Evolutionary conservation across 1,284 basidiomycete species (phyloP), one percentile per base, ranked within the genome.

Genomic region (Puccinia hordei): DNA sequence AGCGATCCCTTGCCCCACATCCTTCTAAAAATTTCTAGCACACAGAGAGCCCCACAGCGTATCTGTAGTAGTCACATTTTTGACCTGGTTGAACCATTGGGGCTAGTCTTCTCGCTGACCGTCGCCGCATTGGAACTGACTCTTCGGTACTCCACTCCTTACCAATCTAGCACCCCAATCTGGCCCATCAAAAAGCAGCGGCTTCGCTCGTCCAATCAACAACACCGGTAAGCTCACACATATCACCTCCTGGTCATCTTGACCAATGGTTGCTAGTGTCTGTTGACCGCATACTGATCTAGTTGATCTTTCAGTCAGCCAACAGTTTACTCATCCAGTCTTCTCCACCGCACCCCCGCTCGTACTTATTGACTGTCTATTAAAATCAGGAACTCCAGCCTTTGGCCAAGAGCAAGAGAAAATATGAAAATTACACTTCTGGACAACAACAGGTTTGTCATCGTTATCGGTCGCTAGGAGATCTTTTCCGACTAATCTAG

Each of bases 341-440:
- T 41, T 10, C 44, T 66, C 63, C 38, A 49, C 35, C 46, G 17
- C 27, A 66, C 1, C 24, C 46, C 12, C 33, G 19, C 22, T 46
- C 33, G 57, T 41, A 57, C 59, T 75, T 24, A 61, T 22, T 0
- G 30, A 1, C 33, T 55, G 10, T 55, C 59, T 75, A n/a, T 51
- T 22, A 15, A 46, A 27, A 41, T n/a, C 30, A 75, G 57, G 57
- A 75, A 46, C 12, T 38, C 1, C 73, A 41, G 57, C 46, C 73
- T 33, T 13, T 63, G 73, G n/a, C 13, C 24, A 80, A 80, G 41
- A 69, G 57, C 30, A 80, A 80, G 53, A 53, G 77, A 17, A 80
- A 80, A 49, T 73, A 61, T 30, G 77, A 80, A 61, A 30, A 57
- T 33, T 78, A 78, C 44, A 49, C 59, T 8, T 61, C 69, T 51